phyloP scores from a whole-genome alignment of 2,329 filamentous ascomycete species.

The Colletotrichum cordylinicola region DNA sequence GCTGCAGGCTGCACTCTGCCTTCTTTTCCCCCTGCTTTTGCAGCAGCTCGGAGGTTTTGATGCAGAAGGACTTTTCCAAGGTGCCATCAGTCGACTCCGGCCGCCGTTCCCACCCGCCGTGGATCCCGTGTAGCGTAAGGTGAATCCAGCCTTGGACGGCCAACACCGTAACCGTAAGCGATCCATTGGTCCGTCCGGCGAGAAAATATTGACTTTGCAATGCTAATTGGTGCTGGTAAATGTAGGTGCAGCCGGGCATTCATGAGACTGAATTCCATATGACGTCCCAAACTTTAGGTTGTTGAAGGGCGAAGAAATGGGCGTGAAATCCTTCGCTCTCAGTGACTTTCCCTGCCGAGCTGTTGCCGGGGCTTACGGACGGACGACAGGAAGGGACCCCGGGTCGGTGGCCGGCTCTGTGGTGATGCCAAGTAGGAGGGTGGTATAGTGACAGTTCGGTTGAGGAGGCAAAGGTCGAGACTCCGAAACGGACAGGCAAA shows the following conservation, averaged over 20 bases:
- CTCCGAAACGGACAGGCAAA: constrained; percentile 2
- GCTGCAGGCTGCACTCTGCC: background rate
- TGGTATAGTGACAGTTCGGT: background rate
- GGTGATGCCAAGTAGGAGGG: constrained; percentile 2
- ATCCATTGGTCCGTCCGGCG: background rate
- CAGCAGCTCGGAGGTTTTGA: constrained; percentile 9
- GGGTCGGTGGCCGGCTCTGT: background rate
- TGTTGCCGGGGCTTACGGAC: background rate
- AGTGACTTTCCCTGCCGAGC: background rate
- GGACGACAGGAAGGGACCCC: background rate
- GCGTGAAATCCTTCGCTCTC: background rate
- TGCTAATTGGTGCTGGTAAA: background rate
- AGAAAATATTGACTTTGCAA: background rate
- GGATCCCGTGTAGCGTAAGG: background rate
- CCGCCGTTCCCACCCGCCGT: background rate
- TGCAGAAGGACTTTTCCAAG: constrained; percentile 4
- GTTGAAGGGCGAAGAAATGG: background rate
- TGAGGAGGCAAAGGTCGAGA: background rate
- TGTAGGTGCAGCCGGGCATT: background rate
- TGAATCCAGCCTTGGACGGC: background rate
- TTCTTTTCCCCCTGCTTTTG: constrained; percentile 1
- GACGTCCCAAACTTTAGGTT: background rate
- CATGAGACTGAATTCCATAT: background rate
- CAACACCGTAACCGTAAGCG: background rate
- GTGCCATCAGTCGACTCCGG: background rate